A percentile compares a stretch with the other conserved stretches of the same genome.
These are phyloP conservation scores for Cordyceps militaris DNA, from an alignment of 2,329 filamentous ascomycete species.

Conservation along the genomic window DNA sequence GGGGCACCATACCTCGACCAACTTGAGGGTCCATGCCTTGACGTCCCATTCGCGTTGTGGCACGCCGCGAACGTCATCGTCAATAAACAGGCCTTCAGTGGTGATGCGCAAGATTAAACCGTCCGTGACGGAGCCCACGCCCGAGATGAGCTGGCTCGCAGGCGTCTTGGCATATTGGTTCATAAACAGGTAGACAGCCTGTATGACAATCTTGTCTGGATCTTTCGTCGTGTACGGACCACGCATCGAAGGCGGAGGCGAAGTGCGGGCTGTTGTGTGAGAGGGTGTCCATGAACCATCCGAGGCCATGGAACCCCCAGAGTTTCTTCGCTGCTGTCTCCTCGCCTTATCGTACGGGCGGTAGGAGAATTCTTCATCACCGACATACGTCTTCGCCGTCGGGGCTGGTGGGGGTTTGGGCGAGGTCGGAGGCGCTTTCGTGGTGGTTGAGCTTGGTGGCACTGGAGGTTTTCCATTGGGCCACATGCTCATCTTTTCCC, in stretches of 20 bases:
- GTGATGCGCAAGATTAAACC: conserved; percentile 87
- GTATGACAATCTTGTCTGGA: conserved; percentile 92
- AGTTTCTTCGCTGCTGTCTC: conserved; percentile 50
- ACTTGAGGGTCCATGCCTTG: conserved; percentile 94
- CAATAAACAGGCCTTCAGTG: conserved; percentile 91
- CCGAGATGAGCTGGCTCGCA: conserved; percentile 80
- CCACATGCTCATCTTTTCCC: conserved; percentile 65
- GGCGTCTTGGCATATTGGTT: conserved; percentile 85
- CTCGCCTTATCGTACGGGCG: conserved; percentile 69
- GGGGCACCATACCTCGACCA: conserved; percentile 81
- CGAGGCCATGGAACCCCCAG: conserved; percentile 66
- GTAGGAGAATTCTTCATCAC: conserved; percentile 65
- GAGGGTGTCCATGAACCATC: conserved; percentile 84
- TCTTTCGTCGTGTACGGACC: conserved; percentile 81
- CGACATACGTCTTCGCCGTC: conserved; percentile 51
- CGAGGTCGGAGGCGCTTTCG: conserved; percentile 24
- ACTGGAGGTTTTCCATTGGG: conserved; percentile 51
- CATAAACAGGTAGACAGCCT: conserved; percentile 87
- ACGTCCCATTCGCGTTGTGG: conserved; percentile 98
- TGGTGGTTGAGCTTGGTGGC: conserved; percentile 23
- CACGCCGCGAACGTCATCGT: conserved; percentile 85
- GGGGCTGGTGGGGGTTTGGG: conserved; percentile 36
- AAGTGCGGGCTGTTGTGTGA: conserved; percentile 74
- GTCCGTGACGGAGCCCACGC: conserved; percentile 79
- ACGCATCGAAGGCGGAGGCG: conserved; percentile 71